A percentile compares a stretch with the other conserved stretches of the same genome.
Conservation (phyloP, 2,329 filamentous ascomycete species). For the Elsinoe ampelina region DNA sequence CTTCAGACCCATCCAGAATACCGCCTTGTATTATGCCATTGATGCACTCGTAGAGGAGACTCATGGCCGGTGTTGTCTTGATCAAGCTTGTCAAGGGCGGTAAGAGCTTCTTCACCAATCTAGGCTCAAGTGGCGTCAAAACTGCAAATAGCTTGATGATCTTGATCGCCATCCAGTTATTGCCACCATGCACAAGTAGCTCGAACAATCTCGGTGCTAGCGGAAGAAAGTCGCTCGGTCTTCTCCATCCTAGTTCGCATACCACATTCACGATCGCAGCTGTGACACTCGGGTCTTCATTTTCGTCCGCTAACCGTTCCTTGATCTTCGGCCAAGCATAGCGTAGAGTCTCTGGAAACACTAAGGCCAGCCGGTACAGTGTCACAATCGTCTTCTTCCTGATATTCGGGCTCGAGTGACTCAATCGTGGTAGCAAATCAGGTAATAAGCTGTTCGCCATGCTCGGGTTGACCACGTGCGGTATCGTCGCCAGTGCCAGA, state of each 20-base stretch:
- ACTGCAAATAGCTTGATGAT: constrained; percentile 97
- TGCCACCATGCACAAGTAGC: constrained; percentile 78
- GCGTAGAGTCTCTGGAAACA: constrained; percentile 90
- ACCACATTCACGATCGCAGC: constrained; percentile 95
- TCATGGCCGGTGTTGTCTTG: constrained; percentile 92
- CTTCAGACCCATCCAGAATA: constrained; percentile 74
- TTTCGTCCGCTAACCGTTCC: constrained; percentile 79
- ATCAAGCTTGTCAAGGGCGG: constrained; percentile 89
- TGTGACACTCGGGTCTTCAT: constrained; percentile 86
- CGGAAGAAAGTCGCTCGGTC: constrained; percentile 87
- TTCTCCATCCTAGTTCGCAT: constrained; percentile 88
- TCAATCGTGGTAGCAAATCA: constrained; percentile 77
- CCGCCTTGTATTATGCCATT: constrained; percentile 97
- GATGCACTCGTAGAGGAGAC: constrained; percentile 95
- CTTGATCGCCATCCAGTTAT: constrained; percentile 99
- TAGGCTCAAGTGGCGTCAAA: constrained; percentile 81
- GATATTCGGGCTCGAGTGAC: constrained; percentile 74
- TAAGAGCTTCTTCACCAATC: constrained; percentile 80
- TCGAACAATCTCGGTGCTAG: constrained; percentile 88
- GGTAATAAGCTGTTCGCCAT: constrained; percentile 81
- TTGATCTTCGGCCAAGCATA: constrained; percentile 97
- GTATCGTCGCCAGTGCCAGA: constrained; percentile 80
- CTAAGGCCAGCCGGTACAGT: constrained; percentile 81
- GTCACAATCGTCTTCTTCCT: constrained; percentile 96
- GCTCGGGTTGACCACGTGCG: constrained; percentile 86